Evolutionary conservation across 1,139 yeast species (phyloP).

Genomic region (Schwanniomyces etchellsii): DNA sequence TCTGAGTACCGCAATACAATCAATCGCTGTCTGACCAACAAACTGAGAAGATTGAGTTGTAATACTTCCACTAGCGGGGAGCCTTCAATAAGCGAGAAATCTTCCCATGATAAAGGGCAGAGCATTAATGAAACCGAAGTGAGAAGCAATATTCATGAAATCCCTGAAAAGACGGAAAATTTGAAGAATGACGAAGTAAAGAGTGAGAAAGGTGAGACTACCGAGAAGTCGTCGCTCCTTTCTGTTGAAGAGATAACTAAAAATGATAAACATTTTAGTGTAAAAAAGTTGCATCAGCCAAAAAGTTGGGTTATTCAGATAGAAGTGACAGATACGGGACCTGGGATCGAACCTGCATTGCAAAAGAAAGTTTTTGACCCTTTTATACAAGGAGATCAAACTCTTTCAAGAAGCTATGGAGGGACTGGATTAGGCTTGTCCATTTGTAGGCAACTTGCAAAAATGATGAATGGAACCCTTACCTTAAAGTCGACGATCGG

Average conservation of each 20-base stretch:
- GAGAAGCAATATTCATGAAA: no score
- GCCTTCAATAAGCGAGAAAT: not conserved
- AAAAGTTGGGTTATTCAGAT: constrained; percentile 63
- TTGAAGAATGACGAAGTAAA: not conserved
- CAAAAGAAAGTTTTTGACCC: constrained; percentile 91
- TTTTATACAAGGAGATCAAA: constrained; percentile 94
- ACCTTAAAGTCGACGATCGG: constrained; percentile 64
- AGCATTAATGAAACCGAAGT: no score
- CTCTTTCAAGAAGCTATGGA: constrained; percentile 83
- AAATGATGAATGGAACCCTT: constrained; percentile 83
- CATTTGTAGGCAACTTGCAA: constrained; percentile 85
- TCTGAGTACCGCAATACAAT: constrained; percentile 51
- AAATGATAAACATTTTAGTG: constrained; percentile 28
- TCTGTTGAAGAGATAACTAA: constrained; percentile 20
- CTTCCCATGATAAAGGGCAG: not conserved
- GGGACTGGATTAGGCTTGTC: constrained; percentile 96
- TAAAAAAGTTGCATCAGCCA: constrained; percentile 32
- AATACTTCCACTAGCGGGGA: not conserved
- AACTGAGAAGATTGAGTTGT: not conserved
- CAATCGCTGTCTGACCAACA: not conserved
- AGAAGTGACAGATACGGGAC: constrained; percentile 84
- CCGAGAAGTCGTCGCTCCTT: constrained; percentile 3
- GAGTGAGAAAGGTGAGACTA: not conserved
- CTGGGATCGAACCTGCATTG: constrained; percentile 78
- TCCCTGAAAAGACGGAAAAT: not conserved